Base-by-base conservation (phyloP, 2,329 filamentous ascomycete genomes). In the Aspergillus arachidicola region DNA sequence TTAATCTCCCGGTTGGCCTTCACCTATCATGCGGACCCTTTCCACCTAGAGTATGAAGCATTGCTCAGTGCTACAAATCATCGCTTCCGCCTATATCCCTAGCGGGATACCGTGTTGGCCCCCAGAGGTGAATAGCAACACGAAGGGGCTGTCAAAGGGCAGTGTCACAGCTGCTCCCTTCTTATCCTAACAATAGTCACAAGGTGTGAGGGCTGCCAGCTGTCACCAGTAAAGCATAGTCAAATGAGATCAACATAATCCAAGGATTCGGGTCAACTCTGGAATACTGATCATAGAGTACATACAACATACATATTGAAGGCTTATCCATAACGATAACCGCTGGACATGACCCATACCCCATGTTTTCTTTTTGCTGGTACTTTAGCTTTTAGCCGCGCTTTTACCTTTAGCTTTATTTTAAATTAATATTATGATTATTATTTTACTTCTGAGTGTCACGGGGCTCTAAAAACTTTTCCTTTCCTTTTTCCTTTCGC, bases 211-310 rank as follows among this genome's bases (percentile, higher is more conserved):
- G 23, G 23, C 57, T 62, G 67, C 66, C 64, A 66, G 64, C 61
- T 67, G 68, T 68, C 68, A 67, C 58, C 61, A 66, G 57, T 60
- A 63, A 26, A 46, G 53, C 57, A 50, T 59, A 56, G 45, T 63
- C 36, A 41, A 48, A 57, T 50, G 41, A 50, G 55, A 59, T 63
- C 62, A 64, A 32, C 32, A 48, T 60, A 59, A 36, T 36, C 48
- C 46, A 19, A 19, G 30, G 48, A n/a, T 16, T 21, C 30, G 48
- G 48, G 16, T 19, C 12, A 23, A 48, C 23, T 51, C 28, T 51
- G 19, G 28, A 34, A 41, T n/a, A 32, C 2, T 23, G 23, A 38
- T 55, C 32, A 36, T 34, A 21, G 51, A 34, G 19, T 53, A 53
- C 14, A 30, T 21, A 12, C 10, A n/a, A 30, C 12, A n/a, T 32